phyloP scores from a whole-genome alignment of 352 stramenopile genomes.

The Globisporangium parvum region DNA sequence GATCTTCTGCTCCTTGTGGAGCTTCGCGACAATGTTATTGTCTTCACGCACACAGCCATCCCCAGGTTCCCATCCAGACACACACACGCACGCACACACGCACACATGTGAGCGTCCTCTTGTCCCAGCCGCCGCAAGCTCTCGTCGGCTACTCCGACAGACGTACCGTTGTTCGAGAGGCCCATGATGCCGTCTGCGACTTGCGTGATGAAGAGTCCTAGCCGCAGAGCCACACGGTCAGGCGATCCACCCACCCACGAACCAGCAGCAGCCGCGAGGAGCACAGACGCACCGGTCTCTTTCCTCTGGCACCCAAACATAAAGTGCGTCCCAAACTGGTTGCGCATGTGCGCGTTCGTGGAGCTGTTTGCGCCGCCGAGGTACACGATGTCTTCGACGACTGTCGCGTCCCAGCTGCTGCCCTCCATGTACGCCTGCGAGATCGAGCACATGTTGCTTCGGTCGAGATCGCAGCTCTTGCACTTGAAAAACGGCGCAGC shows the following conservation, averaged over 20 bases:
- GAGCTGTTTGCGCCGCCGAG: conserved; percentile 57
- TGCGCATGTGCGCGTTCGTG: conserved; percentile 36
- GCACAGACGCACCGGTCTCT: conserved; percentile 38
- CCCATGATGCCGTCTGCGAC: conserved; percentile 84
- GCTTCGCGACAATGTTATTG: conserved; percentile 68
- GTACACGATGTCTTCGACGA: conserved; percentile 79
- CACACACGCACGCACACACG: not conserved
- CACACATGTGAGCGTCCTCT: not conserved
- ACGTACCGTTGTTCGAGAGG: conserved; percentile 52
- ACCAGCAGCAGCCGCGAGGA: not conserved
- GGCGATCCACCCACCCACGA: not conserved
- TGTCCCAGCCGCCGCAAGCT: no score
- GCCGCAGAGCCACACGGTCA: not conserved
- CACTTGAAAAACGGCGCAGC: conserved; percentile 47
- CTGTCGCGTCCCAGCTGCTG: conserved; percentile 74
- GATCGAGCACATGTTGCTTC: conserved; percentile 50
- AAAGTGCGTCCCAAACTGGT: conserved; percentile 67
- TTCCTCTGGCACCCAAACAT: conserved; percentile 76
- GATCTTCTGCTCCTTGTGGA: conserved; percentile 78
- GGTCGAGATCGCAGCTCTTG: conserved; percentile 30
- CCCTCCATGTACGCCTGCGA: conserved; percentile 82
- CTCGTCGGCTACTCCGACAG: not conserved
- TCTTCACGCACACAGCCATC: no score
- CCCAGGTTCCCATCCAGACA: no score
- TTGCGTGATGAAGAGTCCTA: conserved; percentile 73